These are phyloP conservation scores for Penicillium pancosmium DNA, from an alignment of 495 filamentous ascomycete species.

Conservation along the genomic window DNA sequence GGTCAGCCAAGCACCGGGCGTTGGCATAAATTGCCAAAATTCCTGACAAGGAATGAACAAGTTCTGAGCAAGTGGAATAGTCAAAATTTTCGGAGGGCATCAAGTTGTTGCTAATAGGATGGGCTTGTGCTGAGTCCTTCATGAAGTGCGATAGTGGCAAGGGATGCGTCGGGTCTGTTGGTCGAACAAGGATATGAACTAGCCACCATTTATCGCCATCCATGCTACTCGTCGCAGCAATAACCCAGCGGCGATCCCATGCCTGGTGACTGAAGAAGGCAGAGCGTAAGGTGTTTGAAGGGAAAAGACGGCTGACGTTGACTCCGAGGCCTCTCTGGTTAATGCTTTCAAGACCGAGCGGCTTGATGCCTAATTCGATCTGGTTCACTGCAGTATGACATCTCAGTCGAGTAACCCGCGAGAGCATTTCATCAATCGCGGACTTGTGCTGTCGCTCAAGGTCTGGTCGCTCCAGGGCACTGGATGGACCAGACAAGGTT, in stretches of 20 bases:
- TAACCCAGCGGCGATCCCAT: conserved; percentile 69
- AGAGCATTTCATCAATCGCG: conserved; percentile 55
- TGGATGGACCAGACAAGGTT: conserved; percentile 41
- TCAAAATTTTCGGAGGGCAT: conserved; percentile 23
- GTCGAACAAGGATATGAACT: conserved; percentile 61
- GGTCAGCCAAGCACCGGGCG: conserved; percentile 39
- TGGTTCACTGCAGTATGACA: conserved; percentile 62
- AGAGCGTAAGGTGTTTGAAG: conserved; percentile 58
- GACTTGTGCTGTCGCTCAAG: conserved; percentile 46
- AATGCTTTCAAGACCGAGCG: conserved; percentile 62
- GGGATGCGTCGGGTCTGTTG: conserved; percentile 17
- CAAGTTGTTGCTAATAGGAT: conserved; percentile 33
- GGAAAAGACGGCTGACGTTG: conserved; percentile 62
- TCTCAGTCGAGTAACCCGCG: conserved; percentile 58
- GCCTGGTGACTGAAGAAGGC: conserved; percentile 64
- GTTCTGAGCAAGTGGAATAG: conserved; percentile 38
- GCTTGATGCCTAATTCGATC: conserved; percentile 60
- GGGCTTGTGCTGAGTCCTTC: conserved; percentile 24
- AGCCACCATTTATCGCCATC: conserved; percentile 79
- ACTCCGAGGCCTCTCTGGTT: conserved; percentile 57
- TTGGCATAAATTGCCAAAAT: conserved; percentile 47
- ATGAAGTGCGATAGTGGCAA: conserved; percentile 11
- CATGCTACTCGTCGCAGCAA: conserved; percentile 69
- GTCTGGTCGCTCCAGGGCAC: conserved; percentile 50
- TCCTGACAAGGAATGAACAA: conserved; percentile 43